Conservation (phyloP, 495 filamentous ascomycete species). For the Tuber brumale region DNA sequence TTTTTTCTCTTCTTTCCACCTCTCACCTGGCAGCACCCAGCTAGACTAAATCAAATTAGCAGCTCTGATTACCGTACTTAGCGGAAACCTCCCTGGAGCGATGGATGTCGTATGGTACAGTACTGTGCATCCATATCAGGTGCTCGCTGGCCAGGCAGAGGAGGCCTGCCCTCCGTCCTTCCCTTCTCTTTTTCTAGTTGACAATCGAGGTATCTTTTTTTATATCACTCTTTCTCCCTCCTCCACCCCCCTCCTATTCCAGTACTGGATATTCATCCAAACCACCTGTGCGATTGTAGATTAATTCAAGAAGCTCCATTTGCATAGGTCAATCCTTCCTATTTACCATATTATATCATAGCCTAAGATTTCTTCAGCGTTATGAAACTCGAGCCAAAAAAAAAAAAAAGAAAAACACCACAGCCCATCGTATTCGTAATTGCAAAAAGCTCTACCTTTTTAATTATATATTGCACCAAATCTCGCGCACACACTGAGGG, state of each 20-base stretch:
- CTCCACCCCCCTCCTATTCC: background rate
- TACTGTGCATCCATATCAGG: background rate
- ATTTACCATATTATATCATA: too few species aligned
- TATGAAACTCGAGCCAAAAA: too few species aligned
- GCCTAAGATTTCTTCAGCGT: too few species aligned
- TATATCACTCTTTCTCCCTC: background rate
- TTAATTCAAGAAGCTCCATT: too few species aligned
- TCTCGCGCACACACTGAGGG: too few species aligned
- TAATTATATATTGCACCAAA: too few species aligned
- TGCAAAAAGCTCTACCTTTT: too few species aligned
- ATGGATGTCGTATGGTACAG: background rate
- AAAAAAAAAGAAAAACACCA: too few species aligned
- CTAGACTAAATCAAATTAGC: background rate
- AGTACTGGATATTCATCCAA: too few species aligned
- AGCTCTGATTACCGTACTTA: background rate
- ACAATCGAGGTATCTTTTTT: background rate
- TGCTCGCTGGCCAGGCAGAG: background rate
- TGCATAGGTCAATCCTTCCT: too few species aligned
- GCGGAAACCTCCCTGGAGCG: constrained; percentile 13
- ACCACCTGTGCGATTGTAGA: too few species aligned
- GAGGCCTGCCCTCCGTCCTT: background rate
- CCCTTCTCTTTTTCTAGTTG: background rate
- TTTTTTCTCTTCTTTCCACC: background rate
- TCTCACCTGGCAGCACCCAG: constrained; percentile 1
- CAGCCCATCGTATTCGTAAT: too few species aligned